phyloP scores from a whole-genome alignment of 768 basidiomycete species.

The Russula vinacea region DNA sequence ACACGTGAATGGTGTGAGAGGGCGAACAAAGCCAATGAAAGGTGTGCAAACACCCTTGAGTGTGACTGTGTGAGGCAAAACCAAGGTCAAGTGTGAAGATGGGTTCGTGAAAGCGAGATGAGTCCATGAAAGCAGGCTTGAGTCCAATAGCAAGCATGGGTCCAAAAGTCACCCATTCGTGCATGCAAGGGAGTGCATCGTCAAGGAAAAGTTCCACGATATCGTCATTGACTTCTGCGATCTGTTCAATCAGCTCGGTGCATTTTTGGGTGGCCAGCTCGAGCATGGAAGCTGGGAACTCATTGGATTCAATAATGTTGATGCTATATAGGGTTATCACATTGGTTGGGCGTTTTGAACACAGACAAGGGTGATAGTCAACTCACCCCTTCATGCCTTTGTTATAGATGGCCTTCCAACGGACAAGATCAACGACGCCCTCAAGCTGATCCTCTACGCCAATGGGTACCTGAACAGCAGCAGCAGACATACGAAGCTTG shows the following conservation, averaged over 20 bases:
- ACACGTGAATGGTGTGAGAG: too few relatives aligned
- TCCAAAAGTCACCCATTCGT: too few relatives aligned
- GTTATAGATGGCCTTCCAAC: constrained; percentile 94
- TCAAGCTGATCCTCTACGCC: constrained; percentile 82
- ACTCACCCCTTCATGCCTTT: constrained; percentile 89
- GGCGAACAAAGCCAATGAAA: too few relatives aligned
- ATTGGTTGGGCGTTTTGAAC: not conserved
- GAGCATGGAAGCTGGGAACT: constrained; percentile 75
- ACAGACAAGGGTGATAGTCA: not conserved
- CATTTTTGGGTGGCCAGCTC: constrained; percentile 82
- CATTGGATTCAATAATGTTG: constrained; percentile 75
- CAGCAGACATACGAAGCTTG: constrained; percentile 91
- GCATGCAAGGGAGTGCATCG: constrained; percentile 78
- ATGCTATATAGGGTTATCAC: constrained; percentile 44
- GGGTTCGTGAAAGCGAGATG: too few relatives aligned
- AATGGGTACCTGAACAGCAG: constrained; percentile 94
- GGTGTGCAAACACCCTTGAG: too few relatives aligned
- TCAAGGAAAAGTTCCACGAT: constrained; percentile 87
- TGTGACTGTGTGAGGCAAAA: too few relatives aligned
- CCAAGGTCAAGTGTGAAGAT: too few relatives aligned
- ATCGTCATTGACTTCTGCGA: constrained; percentile 94
- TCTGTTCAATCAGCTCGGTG: constrained; percentile 85
- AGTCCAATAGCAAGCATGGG: too few relatives aligned
- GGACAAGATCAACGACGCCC: constrained; percentile 91
- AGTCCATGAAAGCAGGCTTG: too few relatives aligned